phyloP scores from a whole-genome alignment of 768 basidiomycete species.

The Boletus subcaerulescens region DNA sequence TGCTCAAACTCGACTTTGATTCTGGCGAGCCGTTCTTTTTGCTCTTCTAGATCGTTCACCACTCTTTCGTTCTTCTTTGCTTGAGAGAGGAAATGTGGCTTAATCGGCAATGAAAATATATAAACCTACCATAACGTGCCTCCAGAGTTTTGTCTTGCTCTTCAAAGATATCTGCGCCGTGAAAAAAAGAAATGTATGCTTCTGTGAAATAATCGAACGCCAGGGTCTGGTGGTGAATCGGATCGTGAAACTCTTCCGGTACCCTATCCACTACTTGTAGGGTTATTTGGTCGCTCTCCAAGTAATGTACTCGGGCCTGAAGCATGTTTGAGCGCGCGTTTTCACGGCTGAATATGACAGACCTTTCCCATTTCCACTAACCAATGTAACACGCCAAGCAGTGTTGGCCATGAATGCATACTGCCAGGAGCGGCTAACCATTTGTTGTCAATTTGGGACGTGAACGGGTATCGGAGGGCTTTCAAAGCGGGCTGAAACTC shows the following conservation, averaged over 20 bases:
- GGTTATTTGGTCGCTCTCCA: conserved; percentile 64
- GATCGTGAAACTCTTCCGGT: conserved; percentile 74
- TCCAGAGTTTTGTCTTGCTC: conserved; percentile 71
- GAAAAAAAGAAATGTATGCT: conserved; percentile 67
- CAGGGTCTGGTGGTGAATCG: conserved; percentile 69
- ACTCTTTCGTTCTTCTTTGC: conserved; percentile 73
- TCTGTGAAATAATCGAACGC: conserved; percentile 72
- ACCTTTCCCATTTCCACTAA: conserved; percentile 84
- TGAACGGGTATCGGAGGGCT: conserved; percentile 78
- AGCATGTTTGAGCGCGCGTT: not conserved
- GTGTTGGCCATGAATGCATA: conserved; percentile 87
- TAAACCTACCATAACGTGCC: conserved; percentile 66
- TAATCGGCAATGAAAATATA: not conserved
- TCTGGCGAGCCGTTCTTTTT: conserved; percentile 45
- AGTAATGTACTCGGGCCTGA: conserved; percentile 41
- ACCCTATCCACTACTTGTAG: conserved; percentile 58
- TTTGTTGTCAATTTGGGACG: conserved; percentile 75
- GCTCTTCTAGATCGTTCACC: conserved; percentile 58
- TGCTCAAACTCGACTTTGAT: conserved; percentile 53
- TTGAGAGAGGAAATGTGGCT: conserved; percentile 25
- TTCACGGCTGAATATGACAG: conserved; percentile 16
- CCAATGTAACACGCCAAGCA: conserved; percentile 92
- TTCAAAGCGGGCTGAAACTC: conserved; percentile 76
- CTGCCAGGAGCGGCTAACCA: conserved; percentile 87
- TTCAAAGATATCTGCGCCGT: conserved; percentile 62